Evolutionary conservation across 1,284 basidiomycete genomes (phyloP).

Genomic region (Mycosarcoma mackinlayi): DNA sequence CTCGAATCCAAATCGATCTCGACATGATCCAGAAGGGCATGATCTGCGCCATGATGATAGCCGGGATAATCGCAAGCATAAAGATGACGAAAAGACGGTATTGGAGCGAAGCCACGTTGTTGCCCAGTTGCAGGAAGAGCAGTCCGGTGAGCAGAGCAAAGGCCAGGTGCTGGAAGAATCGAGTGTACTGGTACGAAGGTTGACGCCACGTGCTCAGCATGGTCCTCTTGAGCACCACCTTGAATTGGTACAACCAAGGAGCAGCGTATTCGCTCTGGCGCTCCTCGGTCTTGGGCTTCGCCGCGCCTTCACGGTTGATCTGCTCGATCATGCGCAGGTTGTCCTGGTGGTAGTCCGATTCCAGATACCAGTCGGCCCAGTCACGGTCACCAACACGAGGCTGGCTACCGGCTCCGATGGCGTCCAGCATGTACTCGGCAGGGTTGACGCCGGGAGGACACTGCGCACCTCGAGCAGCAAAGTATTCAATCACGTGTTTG

Average conservation of each 20-base stretch:
- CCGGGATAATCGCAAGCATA: conserved; percentile 75
- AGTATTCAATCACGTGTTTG: conserved; percentile 72
- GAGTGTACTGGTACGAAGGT: conserved; percentile 71
- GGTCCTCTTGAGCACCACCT: conserved; percentile 79
- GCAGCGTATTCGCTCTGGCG: conserved; percentile 72
- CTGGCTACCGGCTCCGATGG: conserved; percentile 68
- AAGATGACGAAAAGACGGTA: conserved; percentile 82
- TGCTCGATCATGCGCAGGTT: conserved; percentile 69
- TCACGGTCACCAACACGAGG: conserved; percentile 64
- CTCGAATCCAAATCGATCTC: conserved; percentile 69
- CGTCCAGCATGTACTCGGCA: conserved; percentile 71
- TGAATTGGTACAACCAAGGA: conserved; percentile 81
- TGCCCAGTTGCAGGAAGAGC: conserved; percentile 82
- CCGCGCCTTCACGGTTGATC: conserved; percentile 71
- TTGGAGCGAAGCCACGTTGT: conserved; percentile 79
- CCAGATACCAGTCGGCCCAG: conserved; percentile 69
- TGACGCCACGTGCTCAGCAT: conserved; percentile 71
- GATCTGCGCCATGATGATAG: conserved; percentile 81
- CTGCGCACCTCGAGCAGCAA: conserved; percentile 71
- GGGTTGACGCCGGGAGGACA: conserved; percentile 74
- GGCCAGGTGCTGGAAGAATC: conserved; percentile 74
- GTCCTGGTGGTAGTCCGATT: conserved; percentile 65
- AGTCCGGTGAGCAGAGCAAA: conserved; percentile 84
- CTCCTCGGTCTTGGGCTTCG: conserved; percentile 65
- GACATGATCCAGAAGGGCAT: conserved; percentile 87